Base-by-base conservation (phyloP, 768 basidiomycete genomes). In the Amyloporia xantha region DNA sequence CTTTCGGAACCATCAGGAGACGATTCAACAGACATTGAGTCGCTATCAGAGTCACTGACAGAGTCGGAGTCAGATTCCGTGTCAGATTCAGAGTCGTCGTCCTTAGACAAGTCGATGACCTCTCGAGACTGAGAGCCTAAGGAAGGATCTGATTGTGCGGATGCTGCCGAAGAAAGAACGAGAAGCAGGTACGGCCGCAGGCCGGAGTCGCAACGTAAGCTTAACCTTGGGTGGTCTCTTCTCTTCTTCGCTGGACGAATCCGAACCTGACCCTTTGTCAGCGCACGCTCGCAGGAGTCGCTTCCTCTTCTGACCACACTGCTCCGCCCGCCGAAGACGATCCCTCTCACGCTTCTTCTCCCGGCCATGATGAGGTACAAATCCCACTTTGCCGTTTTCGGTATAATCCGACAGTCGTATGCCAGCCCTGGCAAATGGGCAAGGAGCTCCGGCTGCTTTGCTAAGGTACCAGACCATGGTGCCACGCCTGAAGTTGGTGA, bases 401-500 rank as follows among this genome's bases (percentile, higher is more conserved):
- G 69, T 71, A 61, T 85, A 86, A 39, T 87, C 79, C 61, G 77
- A 83, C 2, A 86, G 73, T 30, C 79, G 73, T 43, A 90, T 83
- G n/a, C 85, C 84, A 1, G 77, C 82, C 50, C 79, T 73, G 4
- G 82, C 69, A 62, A 90, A 90, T 4, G 86, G 86, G 65, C 86
- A 89, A 0, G 82, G 79, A 5, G 81, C 76, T 43, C 87, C 87
- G 7, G 85, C 79, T 15, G 83, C 84, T 55, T 79, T 77, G 61
- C 80, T 81, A 50, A 90, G 73, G 63, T 88, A 90, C 85, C 85
- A 90, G 13, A 90, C 85, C 59, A 79, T 78, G 38, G 86, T 90
- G 25, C 87, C 87, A 28, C 81, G 76, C 49, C 86, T 74, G 60
- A 87, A 90, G 63, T 86, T 86, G 17, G 86, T 88, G 33, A 73